Conservation (phyloP, 2,329 filamentous ascomycete species). For the Penicillium hesseltinei region DNA sequence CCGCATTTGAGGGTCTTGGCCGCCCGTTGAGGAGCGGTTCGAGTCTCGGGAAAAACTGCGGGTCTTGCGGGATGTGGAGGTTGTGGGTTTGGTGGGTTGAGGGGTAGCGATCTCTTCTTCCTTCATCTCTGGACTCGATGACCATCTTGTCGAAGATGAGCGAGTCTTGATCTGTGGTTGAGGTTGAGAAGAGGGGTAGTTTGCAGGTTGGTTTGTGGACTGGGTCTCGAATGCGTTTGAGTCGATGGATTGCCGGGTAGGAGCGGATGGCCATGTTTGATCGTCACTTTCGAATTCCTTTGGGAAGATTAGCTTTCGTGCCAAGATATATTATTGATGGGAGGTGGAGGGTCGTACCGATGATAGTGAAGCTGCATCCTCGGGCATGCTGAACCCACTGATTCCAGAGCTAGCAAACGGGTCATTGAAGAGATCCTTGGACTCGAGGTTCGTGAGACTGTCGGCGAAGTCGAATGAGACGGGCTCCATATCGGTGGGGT, state of each 20-base stretch:
- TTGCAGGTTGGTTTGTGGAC: constrained; percentile 1
- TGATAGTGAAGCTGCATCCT: constrained; percentile 32
- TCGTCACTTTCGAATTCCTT: constrained; percentile 37
- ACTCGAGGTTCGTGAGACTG: constrained; percentile 27
- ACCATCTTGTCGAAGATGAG: constrained; percentile 22
- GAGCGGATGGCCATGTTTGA: constrained; percentile 31
- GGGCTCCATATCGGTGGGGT: constrained; percentile 32
- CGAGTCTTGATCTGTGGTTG: constrained; percentile 10
- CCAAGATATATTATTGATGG: neutral
- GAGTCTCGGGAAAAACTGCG: constrained; percentile 31
- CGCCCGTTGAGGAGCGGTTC: constrained; percentile 17
- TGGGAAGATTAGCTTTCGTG: neutral
- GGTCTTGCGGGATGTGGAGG: constrained; percentile 23
- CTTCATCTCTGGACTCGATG: constrained; percentile 31
- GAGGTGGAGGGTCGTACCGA: constrained; percentile 16
- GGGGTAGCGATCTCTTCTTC: constrained; percentile 25
- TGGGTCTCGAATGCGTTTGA: constrained; percentile 12
- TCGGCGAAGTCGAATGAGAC: constrained; percentile 33
- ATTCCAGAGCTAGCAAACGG: constrained; percentile 32
- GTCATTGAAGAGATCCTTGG: constrained; percentile 33
- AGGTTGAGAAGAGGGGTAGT: constrained; percentile 7
- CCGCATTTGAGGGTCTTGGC: constrained; percentile 25
- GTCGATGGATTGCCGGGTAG: constrained; percentile 21
- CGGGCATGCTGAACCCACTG: constrained; percentile 34
- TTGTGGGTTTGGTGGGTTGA: constrained; percentile 12